Conservation (phyloP, 805 yeast genomes). For the Pichia manshurica region DNA sequence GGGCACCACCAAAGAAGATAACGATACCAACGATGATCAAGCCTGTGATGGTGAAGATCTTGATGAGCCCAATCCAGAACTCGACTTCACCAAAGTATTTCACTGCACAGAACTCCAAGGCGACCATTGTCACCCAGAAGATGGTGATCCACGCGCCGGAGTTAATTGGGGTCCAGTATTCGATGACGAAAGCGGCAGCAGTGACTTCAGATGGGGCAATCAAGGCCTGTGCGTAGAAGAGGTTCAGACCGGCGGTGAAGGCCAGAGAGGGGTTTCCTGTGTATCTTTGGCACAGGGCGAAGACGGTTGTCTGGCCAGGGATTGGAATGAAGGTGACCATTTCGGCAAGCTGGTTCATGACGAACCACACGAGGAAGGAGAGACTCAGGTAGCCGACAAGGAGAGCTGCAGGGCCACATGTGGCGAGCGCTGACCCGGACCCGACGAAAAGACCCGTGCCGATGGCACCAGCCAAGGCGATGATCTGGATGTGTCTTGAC, state of each 20-base stretch:
- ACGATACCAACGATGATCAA: constrained; percentile 49
- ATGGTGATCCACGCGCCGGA: constrained; percentile 58
- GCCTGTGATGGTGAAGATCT: constrained; percentile 60
- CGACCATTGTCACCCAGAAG: constrained; percentile 41
- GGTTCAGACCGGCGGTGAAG: constrained; percentile 35
- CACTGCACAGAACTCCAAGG: constrained; percentile 43
- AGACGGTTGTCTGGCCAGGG: constrained; percentile 42
- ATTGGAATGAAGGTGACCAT: constrained; percentile 57
- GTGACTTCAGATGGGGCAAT: constrained; percentile 46
- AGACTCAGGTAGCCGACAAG: constrained; percentile 58
- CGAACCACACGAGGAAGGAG: constrained; percentile 58
- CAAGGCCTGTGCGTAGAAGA: constrained; percentile 29
- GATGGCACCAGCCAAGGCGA: constrained; percentile 67
- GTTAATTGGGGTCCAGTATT: constrained; percentile 50
- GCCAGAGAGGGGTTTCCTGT: constrained; percentile 25
- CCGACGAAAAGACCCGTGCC: constrained; percentile 59
- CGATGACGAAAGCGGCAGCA: constrained; percentile 55
- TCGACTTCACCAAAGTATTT: constrained; percentile 42
- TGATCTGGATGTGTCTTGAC: constrained; percentile 52
- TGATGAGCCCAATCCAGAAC: constrained; percentile 62
- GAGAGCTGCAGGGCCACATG: constrained; percentile 32
- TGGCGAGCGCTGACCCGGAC: constrained; percentile 38
- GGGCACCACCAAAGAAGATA: constrained; percentile 62
- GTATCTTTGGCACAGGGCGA: constrained; percentile 27
- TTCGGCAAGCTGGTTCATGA: constrained; percentile 61